These are phyloP conservation scores for Entrophospora sp. DNA, from an alignment of 192 early-diverging fungal genomes.

Conservation along the genomic window DNA sequence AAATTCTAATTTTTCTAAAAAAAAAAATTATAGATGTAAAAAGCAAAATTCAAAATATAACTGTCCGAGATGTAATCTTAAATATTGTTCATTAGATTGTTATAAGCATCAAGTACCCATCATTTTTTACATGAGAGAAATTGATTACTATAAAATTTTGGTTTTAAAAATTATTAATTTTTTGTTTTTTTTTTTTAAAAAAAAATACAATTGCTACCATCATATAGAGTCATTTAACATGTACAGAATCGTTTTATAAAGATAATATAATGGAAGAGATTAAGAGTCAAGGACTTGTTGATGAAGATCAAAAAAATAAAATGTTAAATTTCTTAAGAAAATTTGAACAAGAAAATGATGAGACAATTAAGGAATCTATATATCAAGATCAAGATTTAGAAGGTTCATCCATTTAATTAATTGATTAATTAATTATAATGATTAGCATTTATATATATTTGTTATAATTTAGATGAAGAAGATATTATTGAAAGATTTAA, in stretches of 20 bases:
- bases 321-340: conserved; percentile 43
- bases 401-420: conserved; percentile 2
- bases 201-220: no score
- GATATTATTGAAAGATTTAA: conserved; percentile 35
- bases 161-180: conserved; percentile 15
- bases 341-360: conserved; percentile 35
- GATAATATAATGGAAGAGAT: conserved; percentile 47
- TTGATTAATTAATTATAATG: background rate
- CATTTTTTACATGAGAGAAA: no score
- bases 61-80: conserved; percentile 59
- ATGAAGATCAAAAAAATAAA: conserved; percentile 35
- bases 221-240: conserved; percentile 35
- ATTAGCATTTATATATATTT: background rate
- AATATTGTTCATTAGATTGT: conserved; percentile 55
- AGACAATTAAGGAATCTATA: conserved; percentile 20
- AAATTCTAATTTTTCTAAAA: background rate
- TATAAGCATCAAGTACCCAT: conserved; percentile 48
- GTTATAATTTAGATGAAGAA: background rate
- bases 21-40: conserved; percentile 51
- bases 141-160: no score
- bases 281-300: conserved; percentile 24
- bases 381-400: conserved; percentile 31
- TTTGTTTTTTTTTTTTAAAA: background rate
- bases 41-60: conserved; percentile 48
- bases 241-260: conserved; percentile 57